Evolutionary conservation across 2,329 filamentous ascomycete species (phyloP), one percentile per base, ranked within the genome.

Genomic region (Stagonosporopsis chrysanthemi): DNA sequence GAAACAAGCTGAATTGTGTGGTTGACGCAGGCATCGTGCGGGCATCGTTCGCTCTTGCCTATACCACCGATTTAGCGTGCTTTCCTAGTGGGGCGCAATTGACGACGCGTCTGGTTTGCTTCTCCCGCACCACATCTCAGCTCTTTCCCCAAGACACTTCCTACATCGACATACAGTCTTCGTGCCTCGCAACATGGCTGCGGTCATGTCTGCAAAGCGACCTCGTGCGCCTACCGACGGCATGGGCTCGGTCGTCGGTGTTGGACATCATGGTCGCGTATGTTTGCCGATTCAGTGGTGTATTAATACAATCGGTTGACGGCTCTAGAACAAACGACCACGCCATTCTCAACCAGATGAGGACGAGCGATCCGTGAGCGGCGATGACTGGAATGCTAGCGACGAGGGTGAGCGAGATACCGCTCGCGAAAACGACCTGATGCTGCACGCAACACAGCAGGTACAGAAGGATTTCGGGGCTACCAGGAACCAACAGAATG

Each of bases 401-500:
- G 51, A 60, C n/a, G 59, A 64, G 35, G 55, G 62, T n/a, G 60
- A 61, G 49, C 53, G 56, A 23, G 68, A 67, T 11, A 54, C 60
- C 8, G 39, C 39, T 8, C 57, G 48, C 24, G 67, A 72, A 11
- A 61, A 69, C 8, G 64, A 65, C 12, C 64, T 65, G n/a, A 65
- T 65, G 54, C 31, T 61, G 28, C 71, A 66, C 56, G 66, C 68
- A 3, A 73, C 72, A 33, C 73, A 76, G 54, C 66, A 66, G 24
- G 69, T 74, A 28, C 56, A 65, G 43, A 69, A 62, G 35, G 67
- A 70, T 39, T 63, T 72, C 23, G 51, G 53, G 26, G 60, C 63
- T 7, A 65, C 52, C 17, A 60, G 62, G 40, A 59, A 69, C 22
- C 61, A 60, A 53, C 60, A 68, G 22, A 97, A 97, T 66, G 82